phyloP scores from a whole-genome alignment of 2,329 filamentous ascomycete genomes.

The Rhynchosporium secalis region DNA sequence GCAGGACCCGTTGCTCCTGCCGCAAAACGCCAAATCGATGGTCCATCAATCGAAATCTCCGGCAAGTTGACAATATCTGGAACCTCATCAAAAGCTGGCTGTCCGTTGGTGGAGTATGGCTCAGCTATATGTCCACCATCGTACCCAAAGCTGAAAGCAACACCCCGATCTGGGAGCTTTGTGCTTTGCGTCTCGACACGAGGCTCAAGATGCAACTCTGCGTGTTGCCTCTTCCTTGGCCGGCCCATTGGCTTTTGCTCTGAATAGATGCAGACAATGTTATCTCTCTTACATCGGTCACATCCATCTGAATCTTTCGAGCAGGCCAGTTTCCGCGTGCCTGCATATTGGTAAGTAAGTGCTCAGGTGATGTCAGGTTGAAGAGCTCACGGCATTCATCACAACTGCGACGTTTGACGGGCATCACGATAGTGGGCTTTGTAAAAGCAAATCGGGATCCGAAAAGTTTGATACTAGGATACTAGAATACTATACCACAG shows the following conservation, averaged over 20 bases:
- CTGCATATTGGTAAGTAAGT: conserved; percentile 43
- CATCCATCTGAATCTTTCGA: conserved; percentile 62
- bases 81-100: background rate
- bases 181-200: conserved; percentile 21
- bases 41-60: conserved; percentile 11
- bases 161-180: conserved; percentile 20
- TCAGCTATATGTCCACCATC: conserved; percentile 21
- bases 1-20: conserved; percentile 24
- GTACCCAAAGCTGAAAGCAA: conserved; percentile 10
- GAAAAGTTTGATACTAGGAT: conserved; percentile 21
- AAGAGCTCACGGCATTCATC: conserved; percentile 63
- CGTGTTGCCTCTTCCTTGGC: conserved; percentile 55
- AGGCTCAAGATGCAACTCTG: conserved; percentile 24
- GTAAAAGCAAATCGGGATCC: conserved; percentile 26
- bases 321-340: conserved; percentile 64
- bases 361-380: conserved; percentile 12
- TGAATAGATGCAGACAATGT: conserved; percentile 60
- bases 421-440: conserved; percentile 23
- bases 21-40: conserved; percentile 29
- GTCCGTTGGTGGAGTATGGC: conserved; percentile 27
- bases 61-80: background rate
- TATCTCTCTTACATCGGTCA: conserved; percentile 57
- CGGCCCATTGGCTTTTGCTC: conserved; percentile 67
- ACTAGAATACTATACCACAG: background rate
- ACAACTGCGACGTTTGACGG: conserved; percentile 59